A percentile compares a stretch with the other conserved stretches of the same genome.
Evolutionary conservation across 345 rosid species (phyloP).

Genomic region (Balakata baccata): DNA sequence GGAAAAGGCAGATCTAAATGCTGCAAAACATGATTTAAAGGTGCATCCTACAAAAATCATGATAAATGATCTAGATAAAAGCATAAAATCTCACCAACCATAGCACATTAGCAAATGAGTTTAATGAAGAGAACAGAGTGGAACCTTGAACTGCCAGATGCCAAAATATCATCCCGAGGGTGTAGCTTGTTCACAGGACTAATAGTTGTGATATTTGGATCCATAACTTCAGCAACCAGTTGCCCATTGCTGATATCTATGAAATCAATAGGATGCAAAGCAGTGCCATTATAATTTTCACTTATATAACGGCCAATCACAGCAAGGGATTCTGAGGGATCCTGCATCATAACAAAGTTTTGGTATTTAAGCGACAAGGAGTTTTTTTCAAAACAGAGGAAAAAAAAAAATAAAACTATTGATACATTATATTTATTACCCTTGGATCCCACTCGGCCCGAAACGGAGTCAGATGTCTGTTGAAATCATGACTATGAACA

Average conservation of each 20-base stretch:
- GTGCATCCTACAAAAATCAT: not conserved
- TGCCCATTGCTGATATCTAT: slow-evolving; percentile 79
- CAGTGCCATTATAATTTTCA: slow-evolving; percentile 82
- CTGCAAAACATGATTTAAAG: not conserved
- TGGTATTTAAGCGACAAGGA: not conserved
- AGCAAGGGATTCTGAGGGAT: slow-evolving; percentile 79
- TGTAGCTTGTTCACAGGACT: slow-evolving; percentile 93
- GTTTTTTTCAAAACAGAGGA: not conserved
- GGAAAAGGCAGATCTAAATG: not conserved
- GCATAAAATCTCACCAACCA: not conserved
- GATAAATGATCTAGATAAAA: not conserved
- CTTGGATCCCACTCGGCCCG: slow-evolving; percentile 99
- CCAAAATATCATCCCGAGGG: slow-evolving; percentile 90
- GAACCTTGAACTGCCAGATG: slow-evolving; percentile 93
- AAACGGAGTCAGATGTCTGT: slow-evolving; percentile 85
- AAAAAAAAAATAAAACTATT: not conserved
- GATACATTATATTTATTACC: slow-evolving; percentile 36
- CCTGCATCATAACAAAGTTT: slow-evolving; percentile 43
- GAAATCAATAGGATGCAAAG: slow-evolving; percentile 94
- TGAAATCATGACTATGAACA: slow-evolving; percentile 96
- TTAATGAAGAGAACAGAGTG: not conserved
- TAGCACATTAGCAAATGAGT: slow-evolving; percentile 1
- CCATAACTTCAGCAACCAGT: slow-evolving; percentile 88
- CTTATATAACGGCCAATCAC: slow-evolving; percentile 91
- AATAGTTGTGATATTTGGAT: slow-evolving; percentile 88